phyloP scores from a whole-genome alignment of 129 eudicot genomes.

The Flaveria ramosissima region DNA sequence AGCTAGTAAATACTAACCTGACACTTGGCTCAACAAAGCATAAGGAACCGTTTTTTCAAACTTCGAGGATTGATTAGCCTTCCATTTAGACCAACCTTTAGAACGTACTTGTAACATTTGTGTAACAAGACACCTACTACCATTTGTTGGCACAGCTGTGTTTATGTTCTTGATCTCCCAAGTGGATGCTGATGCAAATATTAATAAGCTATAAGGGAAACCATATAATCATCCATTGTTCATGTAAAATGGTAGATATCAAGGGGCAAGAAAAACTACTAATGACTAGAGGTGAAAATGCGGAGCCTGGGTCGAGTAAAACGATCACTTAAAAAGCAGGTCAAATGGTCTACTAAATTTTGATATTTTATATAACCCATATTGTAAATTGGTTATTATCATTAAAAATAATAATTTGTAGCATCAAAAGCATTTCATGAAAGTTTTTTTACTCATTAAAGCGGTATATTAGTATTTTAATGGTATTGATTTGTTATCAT shows the following conservation, averaged over 20 bases:
- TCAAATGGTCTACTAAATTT: neutral
- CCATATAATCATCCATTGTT: neutral
- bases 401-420: neutral
- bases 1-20: constrained; percentile 57
- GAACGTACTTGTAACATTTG: constrained; percentile 77
- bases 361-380: neutral
- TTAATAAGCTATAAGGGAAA: neutral
- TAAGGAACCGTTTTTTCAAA: constrained; percentile 76
- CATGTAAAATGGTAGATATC: constrained; percentile 1
- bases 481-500: neutral
- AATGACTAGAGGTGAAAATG: neutral
- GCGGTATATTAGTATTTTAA: neutral
- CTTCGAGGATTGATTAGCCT: constrained; percentile 49
- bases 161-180: constrained; percentile 83
- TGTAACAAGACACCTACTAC: constrained; percentile 69
- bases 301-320: neutral
- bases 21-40: constrained; percentile 87
- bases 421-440: neutral
- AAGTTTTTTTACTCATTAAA: neutral
- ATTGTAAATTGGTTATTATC: neutral
- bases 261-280: neutral
- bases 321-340: neutral
- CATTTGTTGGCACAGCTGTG: constrained; percentile 36
- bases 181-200: constrained; percentile 68
- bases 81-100: constrained; percentile 79